Evolutionary conservation across 805 yeast genomes (phyloP).

Genomic region (Wickerhamiella spandovensis): DNA sequence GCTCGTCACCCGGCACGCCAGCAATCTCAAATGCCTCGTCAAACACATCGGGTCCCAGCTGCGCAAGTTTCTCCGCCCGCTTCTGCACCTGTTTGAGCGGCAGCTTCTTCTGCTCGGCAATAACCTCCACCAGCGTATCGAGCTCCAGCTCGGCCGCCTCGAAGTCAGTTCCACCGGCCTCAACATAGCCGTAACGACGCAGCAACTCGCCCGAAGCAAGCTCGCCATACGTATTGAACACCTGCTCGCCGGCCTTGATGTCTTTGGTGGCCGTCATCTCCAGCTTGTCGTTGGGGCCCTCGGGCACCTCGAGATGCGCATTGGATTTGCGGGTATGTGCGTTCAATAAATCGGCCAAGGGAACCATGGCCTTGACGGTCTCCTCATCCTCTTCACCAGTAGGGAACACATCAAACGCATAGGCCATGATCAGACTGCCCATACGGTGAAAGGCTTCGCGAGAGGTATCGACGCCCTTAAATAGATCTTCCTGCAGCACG

Average conservation of each 20-base stretch:
- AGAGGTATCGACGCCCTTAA: slow-evolving; percentile 25
- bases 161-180: slow-evolving; percentile 50
- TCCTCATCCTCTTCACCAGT: slow-evolving; percentile 19
- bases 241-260: slow-evolving; percentile 55
- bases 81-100: slow-evolving; percentile 3
- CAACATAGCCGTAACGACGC: slow-evolving; percentile 86
- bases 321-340: slow-evolving; percentile 69
- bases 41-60: slow-evolving; percentile 3
- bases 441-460: slow-evolving; percentile 51
- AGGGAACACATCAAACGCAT: slow-evolving; percentile 63
- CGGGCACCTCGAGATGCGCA: slow-evolving; percentile 49
- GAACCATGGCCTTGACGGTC: slow-evolving; percentile 71
- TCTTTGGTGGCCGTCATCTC: slow-evolving; percentile 58
- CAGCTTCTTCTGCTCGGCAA: slow-evolving; percentile 15
- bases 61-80: slow-evolving; percentile 4
- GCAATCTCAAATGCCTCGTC: background rate
- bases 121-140: slow-evolving; percentile 28
- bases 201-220: slow-evolving; percentile 83
- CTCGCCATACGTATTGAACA: slow-evolving; percentile 82
- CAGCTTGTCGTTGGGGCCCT: slow-evolving; percentile 25
- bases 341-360: slow-evolving; percentile 81
- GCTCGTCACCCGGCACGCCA: background rate
- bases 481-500: slow-evolving; percentile 19
- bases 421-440: slow-evolving; percentile 76
- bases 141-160: slow-evolving; percentile 72